Base-by-base conservation (phyloP, 306 rosid genomes). In the Heteromeles arbutifolia region DNA sequence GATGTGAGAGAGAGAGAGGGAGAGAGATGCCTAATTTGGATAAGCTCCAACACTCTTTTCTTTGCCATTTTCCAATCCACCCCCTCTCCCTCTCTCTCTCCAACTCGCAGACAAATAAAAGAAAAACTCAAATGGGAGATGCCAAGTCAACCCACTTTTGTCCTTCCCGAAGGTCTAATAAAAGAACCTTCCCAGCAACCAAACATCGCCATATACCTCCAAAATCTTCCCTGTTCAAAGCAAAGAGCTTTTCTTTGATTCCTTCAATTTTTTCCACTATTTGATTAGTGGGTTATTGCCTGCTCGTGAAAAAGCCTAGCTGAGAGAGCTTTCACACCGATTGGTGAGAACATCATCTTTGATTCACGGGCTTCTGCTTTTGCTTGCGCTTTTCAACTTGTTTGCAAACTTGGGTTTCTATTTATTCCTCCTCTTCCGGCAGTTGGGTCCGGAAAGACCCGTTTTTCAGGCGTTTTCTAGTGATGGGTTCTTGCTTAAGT, bases 401-500 rank as follows among this genome's bases (percentile, higher is more conserved):
- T 56, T 69, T 73, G 56, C 74, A 50, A 50, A 72, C 70, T 54
- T 58, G 52, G 48, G 67, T 77, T 26, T 57, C 78, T 67, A 44
- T 77, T 68, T 44, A 13, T 29, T 68, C 54, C 8, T 59, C 18
- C 13, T 54, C 18, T 76, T 22, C 26, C 17, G 19, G 21, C 22
- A 21, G 75, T 43, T 68, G 25, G 41, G 17, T 67, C 78, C 78
- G 69, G 62, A 26, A 75, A 53, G 73, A 66, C 56, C 54, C 17
- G 24, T 14, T 72, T 73, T 77, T 70, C 43, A 74, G 52, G 78
- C 68, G 78, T 70, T 78, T 67, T 74, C 32, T 64, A 25, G 26
- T 81, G 66, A 96, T 96, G 99, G 99, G 99, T 81, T 90, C 97
- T 65, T 92, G 98, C 83, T 80, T 78, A 0, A 89, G 98, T 86